Base-by-base conservation (phyloP, 2,329 filamentous ascomycete species). In the Nigrospora osmanthi region DNA sequence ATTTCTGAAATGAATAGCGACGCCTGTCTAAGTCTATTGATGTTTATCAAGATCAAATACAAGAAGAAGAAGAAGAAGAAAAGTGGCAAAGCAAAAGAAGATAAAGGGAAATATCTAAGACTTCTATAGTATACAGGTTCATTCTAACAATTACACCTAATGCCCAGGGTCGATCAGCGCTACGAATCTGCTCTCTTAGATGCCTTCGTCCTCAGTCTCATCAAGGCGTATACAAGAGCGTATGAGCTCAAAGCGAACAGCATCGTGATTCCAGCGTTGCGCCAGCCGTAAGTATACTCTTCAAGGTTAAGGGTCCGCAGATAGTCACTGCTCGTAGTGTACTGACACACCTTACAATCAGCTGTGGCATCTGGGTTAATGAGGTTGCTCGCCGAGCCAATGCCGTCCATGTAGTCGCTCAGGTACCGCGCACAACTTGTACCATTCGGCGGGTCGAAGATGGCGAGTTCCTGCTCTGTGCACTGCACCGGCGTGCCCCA, bases 391-490 rank as follows among this genome's bases (percentile, higher is more conserved):
- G n/a, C 36, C 11, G 36, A 38, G 0, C 59, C 72, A 1, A 71
- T 61, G 0, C 64, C 53, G 6, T 49, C 47, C 12, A 81, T 70
- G 53, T 83, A 89, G 12, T 66, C 66, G 5, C 69, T 70, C 0
- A 85, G 85, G 55, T 89, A 90, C 0, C 73, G 58, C 1, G 55
- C 55, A 54, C 87, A 91, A 0, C 83, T 85, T 52, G 80, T 68
- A 6, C 76, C 78, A 0, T 75, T 64, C 0, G 86, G 86, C 0
- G 80, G 70, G 47, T 83, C 71, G 70, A 90, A 61, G 23, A 49
- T 56, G 2, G 62, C 61, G 9, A 61, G 60, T 52, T 66, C 64
- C 12, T 47, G 42, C 1, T 58, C 49, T 4, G 69, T 61, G 55
- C 80, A 84, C 1, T 57, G 38, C 7, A 83, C 68, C 1, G 63